These are phyloP conservation scores for Corchorus capsularis DNA, from an alignment of 345 rosid genomes.

Conservation along the genomic window DNA sequence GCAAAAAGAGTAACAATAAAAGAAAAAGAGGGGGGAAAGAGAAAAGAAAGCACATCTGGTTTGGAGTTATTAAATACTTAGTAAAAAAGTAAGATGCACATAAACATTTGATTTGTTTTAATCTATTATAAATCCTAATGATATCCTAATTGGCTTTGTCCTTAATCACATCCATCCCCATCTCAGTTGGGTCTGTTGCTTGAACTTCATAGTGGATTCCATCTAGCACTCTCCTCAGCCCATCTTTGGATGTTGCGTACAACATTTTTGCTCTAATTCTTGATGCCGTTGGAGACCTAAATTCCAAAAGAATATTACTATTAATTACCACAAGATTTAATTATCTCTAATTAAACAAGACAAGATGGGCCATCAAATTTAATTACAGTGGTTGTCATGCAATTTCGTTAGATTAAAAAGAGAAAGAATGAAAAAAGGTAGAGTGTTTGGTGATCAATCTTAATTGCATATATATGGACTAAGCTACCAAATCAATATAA, in stretches of 20 bases:
- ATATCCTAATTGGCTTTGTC: constrained; percentile 64
- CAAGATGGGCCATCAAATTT: no score
- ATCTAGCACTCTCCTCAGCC: constrained; percentile 80
- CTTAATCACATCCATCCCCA: constrained; percentile 87
- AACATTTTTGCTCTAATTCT: constrained; percentile 84
- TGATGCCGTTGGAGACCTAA: constrained; percentile 86
- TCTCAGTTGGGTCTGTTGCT: constrained; percentile 94
- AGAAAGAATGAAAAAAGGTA: neutral
- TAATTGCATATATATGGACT: neutral
- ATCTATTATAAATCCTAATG: neutral
- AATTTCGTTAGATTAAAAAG: neutral
- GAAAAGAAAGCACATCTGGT: constrained; percentile 22
- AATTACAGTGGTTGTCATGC: neutral
- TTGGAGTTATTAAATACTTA: constrained; percentile 40
- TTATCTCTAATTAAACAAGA: no score
- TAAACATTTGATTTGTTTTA: constrained; percentile 1
- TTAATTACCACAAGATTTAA: no score
- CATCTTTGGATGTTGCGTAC: constrained; percentile 89
- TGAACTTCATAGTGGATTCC: constrained; percentile 93
- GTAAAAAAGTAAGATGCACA: constrained; percentile 30
- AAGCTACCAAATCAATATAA: neutral
- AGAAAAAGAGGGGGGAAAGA: neutral
- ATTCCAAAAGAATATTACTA: neutral
- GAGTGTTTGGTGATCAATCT: constrained; percentile 14
- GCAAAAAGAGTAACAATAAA: neutral